Percentiles rank a stretch among this genome's conserved stretches.
Conservation (phyloP, 768 basidiomycete species). For the Agaricus subrufescens region DNA sequence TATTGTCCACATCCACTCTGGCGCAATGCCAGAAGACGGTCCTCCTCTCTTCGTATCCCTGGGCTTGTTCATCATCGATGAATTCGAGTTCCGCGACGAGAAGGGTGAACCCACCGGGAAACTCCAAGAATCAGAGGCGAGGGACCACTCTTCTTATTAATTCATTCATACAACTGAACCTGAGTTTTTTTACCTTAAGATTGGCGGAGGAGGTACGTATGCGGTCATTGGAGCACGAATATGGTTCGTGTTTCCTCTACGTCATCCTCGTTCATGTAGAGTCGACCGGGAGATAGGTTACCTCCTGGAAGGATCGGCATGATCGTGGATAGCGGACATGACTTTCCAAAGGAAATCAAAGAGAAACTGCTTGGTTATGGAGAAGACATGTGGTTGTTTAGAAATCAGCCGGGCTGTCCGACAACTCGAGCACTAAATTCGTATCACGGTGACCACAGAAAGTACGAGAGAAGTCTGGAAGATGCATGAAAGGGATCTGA, state of each 20-base stretch:
- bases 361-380: constrained; percentile 58
- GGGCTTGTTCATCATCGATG: constrained; percentile 90
- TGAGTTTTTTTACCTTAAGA: constrained; percentile 34
- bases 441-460: constrained; percentile 69
- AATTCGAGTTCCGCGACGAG: constrained; percentile 60
- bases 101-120: constrained; percentile 47
- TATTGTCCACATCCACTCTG: background rate
- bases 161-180: background rate
- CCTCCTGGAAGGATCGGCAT: constrained; percentile 63
- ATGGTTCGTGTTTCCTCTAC: constrained; percentile 41
- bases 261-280: background rate
- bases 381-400: constrained; percentile 71
- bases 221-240: constrained; percentile 78
- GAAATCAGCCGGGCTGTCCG: constrained; percentile 45
- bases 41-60: constrained; percentile 52
- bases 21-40: constrained; percentile 13
- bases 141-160: constrained; percentile 14
- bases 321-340: constrained; percentile 78
- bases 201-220: constrained; percentile 88
- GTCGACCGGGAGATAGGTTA: constrained; percentile 43
- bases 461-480: constrained; percentile 34
- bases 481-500: background rate
- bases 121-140: constrained; percentile 45
- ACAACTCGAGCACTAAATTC: constrained; percentile 75
- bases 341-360: constrained; percentile 64